A percentile compares a stretch with the other conserved stretches of the same genome.
Conservation (phyloP, 768 basidiomycete species). For the Mycena kentingensis region DNA sequence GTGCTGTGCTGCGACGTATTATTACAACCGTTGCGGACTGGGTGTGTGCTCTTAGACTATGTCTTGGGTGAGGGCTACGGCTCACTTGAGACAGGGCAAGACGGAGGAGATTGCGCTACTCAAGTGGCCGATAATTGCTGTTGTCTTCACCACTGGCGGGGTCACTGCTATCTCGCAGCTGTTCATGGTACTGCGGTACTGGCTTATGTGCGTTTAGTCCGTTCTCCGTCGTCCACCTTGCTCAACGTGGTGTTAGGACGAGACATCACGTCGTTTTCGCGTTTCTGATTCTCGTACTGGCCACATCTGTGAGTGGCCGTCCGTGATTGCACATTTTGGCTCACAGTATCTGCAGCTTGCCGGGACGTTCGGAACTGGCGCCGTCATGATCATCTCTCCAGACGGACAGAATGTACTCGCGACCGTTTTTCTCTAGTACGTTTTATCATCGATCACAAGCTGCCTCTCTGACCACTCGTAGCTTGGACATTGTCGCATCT, state of each 20-base stretch:
- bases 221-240: not conserved
- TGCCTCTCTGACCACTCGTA: not conserved
- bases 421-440: constrained; percentile 5
- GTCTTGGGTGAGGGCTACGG: not conserved
- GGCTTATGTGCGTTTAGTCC: constrained; percentile 10
- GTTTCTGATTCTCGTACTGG: constrained; percentile 3
- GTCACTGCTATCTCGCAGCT: constrained; percentile 15
- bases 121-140: constrained; percentile 5
- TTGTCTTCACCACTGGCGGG: constrained; percentile 6
- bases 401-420: not conserved
- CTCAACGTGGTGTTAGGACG: constrained; percentile 8
- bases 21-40: constrained; percentile 4
- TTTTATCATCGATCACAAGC: not conserved
- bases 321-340: not conserved
- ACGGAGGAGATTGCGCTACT: not conserved
- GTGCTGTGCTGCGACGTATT: constrained; percentile 10
- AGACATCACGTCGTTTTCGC: constrained; percentile 7
- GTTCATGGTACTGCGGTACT: constrained; percentile 16
- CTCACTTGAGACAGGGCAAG: constrained; percentile 3
- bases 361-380: constrained; percentile 10
- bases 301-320: constrained; percentile 1
- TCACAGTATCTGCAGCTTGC: constrained; percentile 9
- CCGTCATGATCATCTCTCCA: constrained; percentile 6
- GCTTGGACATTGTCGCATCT: constrained; percentile 9
- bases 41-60: constrained; percentile 1